Evolutionary conservation across 257 asterid species (phyloP), one percentile per base, ranked within the genome.

Genomic region (Anisodus acutangulus): DNA sequence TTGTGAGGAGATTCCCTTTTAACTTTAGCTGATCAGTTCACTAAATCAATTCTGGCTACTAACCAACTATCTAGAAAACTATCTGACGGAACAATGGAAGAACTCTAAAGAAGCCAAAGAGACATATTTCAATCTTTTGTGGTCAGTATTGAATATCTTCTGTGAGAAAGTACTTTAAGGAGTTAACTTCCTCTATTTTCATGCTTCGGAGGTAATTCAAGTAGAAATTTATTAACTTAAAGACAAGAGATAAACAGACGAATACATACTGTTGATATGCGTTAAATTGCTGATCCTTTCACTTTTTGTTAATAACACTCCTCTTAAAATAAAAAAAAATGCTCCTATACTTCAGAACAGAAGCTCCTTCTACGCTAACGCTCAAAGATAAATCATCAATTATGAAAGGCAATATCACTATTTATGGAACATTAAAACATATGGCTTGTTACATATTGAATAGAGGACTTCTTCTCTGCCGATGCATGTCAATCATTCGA

Each of bases 51-150:
- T 43, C 41, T 70, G 55, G 35, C 35, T 17, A 70, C 35, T 41
- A 43, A 41, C 15, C 54, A 70, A 17, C 79, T 16, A 49, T 70
- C 55, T 70, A 70, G 55, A 70, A 43, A 68, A 15, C 51, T 37
- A 68, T 7, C 51, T 68, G 47, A 37, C 26, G 9, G 17, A 71
- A 71, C 79, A 71, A 71, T 9, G 17, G 37, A 69, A 16, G 37
- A 10, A 71, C 37, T 45, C 58, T 71, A 71, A 71, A 41, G 57
- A 39, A 41, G 37, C 57, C 79, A 71, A 17, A 45, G 55, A 71
- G 37, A 71, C 54, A 69, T 70, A 70, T 43, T 69, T 70, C 13
- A 70, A 70, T 49, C 79, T 39, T 41, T 43, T n/a, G 55, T 71
- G 57, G 57, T n/a, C 57, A 71, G 57, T 71, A 71, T 17, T 43